Conservation (phyloP, 2,329 filamentous ascomycete species). For the Emmonsiellopsis sp. region DNA sequence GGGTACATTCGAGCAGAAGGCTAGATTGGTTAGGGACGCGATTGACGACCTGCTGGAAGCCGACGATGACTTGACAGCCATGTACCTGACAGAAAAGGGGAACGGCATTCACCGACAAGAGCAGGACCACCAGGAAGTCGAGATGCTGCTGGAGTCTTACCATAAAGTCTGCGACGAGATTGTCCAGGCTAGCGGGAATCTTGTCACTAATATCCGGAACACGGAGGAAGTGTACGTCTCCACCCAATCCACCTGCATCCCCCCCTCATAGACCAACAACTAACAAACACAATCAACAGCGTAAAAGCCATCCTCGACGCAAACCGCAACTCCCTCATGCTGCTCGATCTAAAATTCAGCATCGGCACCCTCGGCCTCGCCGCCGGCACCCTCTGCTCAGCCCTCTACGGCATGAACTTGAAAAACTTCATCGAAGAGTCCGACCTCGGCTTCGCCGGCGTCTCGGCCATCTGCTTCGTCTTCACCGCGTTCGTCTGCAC, state of each 20-base stretch:
- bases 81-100: slow-evolving; percentile 90
- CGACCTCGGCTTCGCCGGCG: slow-evolving; percentile 69
- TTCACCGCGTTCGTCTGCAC: slow-evolving; percentile 70
- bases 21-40: slow-evolving; percentile 82
- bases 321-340: slow-evolving; percentile 96
- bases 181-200: slow-evolving; percentile 84
- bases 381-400: slow-evolving; percentile 87
- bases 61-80: slow-evolving; percentile 85
- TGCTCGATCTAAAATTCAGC: slow-evolving; percentile 91
- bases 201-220: slow-evolving; percentile 91
- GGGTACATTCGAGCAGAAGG: slow-evolving; percentile 95
- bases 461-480: slow-evolving; percentile 60
- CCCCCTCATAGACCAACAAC: not conserved
- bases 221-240: slow-evolving; percentile 86
- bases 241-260: too few species aligned
- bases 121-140: slow-evolving; percentile 89
- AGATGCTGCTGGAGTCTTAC: slow-evolving; percentile 94
- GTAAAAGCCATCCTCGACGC: slow-evolving; percentile 95
- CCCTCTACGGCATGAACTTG: slow-evolving; percentile 99
- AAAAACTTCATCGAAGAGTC: slow-evolving; percentile 98
- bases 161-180: slow-evolving; percentile 98
- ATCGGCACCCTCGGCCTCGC: slow-evolving; percentile 91
- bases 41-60: slow-evolving; percentile 93
- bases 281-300: slow-evolving; percentile 36
- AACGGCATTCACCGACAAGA: slow-evolving; percentile 62